A percentile compares a stretch with the other conserved stretches of the same genome.
Conservation (phyloP, 129 eudicot species). For the Sambucus nigra region DNA sequence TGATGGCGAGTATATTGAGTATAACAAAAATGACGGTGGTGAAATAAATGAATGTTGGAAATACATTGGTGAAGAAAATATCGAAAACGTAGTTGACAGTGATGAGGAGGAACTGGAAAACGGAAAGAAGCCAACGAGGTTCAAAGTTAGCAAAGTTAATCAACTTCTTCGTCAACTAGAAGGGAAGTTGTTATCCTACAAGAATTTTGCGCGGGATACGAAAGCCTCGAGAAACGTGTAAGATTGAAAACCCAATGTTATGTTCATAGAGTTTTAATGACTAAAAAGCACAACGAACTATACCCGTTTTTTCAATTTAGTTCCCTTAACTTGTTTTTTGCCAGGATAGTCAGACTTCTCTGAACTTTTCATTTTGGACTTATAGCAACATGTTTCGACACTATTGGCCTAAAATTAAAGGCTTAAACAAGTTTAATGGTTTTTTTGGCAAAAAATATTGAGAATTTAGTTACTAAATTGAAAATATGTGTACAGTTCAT, state of each 20-base stretch:
- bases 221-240: conserved; percentile 86
- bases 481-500: too few species aligned
- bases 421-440: too few species aligned
- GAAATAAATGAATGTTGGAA: conserved; percentile 10
- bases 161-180: conserved; percentile 57
- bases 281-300: too few species aligned
- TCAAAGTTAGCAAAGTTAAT: conserved; percentile 61
- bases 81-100: conserved; percentile 14
- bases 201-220: conserved; percentile 95
- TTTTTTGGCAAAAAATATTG: too few species aligned
- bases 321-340: too few species aligned
- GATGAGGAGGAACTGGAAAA: conserved; percentile 20
- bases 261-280: too few species aligned
- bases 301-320: too few species aligned
- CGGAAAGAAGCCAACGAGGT: conserved; percentile 44
- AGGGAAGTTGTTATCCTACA: conserved; percentile 82
- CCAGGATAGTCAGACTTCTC: too few species aligned
- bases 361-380: too few species aligned
- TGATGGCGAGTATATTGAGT: conserved; percentile 1
- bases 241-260: conserved; percentile 17
- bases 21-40: conserved; percentile 7
- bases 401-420: too few species aligned
- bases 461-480: too few species aligned
- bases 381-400: too few species aligned
- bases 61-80: conserved; percentile 13